phyloP scores from a whole-genome alignment of 441 rosid genomes.

The Lepidium campestre region DNA sequence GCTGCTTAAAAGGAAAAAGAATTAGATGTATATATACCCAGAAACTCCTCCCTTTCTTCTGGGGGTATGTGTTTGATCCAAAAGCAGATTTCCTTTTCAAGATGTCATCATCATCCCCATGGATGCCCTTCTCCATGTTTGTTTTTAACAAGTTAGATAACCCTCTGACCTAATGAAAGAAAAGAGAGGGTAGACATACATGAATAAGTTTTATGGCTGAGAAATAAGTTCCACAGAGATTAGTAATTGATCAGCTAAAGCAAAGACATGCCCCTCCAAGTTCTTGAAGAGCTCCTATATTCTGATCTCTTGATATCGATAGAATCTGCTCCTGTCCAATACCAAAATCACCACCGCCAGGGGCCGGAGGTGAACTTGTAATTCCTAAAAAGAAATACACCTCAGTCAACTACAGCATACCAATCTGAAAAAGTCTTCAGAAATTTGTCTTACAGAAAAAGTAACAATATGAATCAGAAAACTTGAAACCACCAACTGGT shows the following conservation, averaged over 20 bases:
- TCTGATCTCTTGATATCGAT: constrained; percentile 75
- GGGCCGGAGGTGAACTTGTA: constrained; percentile 19
- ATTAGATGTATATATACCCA: constrained; percentile 52
- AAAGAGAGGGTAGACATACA: constrained; percentile 6
- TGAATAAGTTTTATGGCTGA: constrained; percentile 8
- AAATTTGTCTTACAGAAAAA: neutral
- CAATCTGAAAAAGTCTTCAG: neutral
- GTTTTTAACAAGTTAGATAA: constrained; percentile 59
- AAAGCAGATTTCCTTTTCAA: constrained; percentile 55
- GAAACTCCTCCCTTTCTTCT: constrained; percentile 85
- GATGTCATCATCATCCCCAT: constrained; percentile 72
- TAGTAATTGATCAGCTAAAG: constrained; percentile 6
- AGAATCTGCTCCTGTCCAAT: constrained; percentile 65
- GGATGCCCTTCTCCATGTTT: constrained; percentile 71
- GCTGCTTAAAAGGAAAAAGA: neutral
- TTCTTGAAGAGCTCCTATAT: constrained; percentile 44
- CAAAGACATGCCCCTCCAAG: constrained; percentile 69
- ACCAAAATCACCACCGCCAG: constrained; percentile 58
- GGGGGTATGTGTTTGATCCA: constrained; percentile 98
- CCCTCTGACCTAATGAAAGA: constrained; percentile 58
- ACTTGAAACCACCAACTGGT: constrained; percentile 2
- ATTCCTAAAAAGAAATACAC: constrained; percentile 42
- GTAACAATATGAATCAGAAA: neutral
- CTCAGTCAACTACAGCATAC: constrained; percentile 2
- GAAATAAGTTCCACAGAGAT: neutral